These are phyloP conservation scores for Mucor circinelloides DNA, from an alignment of 371 early-diverging fungal genomes.

Conservation along the genomic window DNA sequence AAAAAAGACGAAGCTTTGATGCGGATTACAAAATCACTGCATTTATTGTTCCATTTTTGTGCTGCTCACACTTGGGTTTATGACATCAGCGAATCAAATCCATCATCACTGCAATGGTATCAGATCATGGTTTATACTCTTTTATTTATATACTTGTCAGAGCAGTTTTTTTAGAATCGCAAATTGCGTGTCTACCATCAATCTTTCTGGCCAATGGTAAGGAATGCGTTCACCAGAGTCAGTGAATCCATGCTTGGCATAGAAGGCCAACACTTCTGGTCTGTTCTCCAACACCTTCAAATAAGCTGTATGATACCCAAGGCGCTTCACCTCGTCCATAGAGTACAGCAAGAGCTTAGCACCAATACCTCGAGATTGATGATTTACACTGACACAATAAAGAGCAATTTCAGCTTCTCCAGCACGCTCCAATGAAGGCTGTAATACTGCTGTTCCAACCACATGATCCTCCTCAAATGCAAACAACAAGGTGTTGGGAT, in stretches of 20 bases:
- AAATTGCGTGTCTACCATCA: slow-evolving; percentile 4
- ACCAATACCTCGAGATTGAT: slow-evolving; percentile 60
- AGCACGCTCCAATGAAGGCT: slow-evolving; percentile 12
- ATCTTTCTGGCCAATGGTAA: slow-evolving; percentile 43
- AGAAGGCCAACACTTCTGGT: slow-evolving; percentile 54
- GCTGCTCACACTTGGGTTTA: not conserved
- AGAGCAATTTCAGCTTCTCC: slow-evolving; percentile 44
- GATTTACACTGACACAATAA: slow-evolving; percentile 50
- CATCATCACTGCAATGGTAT: not conserved
- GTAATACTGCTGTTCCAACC: slow-evolving; percentile 45
- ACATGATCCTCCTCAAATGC: slow-evolving; percentile 33
- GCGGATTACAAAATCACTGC: not conserved
- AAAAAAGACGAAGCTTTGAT: not conserved
- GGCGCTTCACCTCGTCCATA: slow-evolving; percentile 33
- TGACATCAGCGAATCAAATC: slow-evolving; percentile 2
- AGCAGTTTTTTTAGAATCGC: not conserved
- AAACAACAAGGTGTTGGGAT: slow-evolving; percentile 33
- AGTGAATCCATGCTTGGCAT: slow-evolving; percentile 50
- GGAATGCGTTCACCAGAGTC: slow-evolving; percentile 53
- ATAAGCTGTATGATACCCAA: slow-evolving; percentile 37
- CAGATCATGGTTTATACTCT: too few relatives aligned
- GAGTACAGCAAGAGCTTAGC: slow-evolving; percentile 51
- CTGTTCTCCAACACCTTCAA: slow-evolving; percentile 56
- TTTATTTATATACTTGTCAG: not conserved
- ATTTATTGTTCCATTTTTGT: not conserved